Evolutionary conservation across 129 eudicot genomes (phyloP).

Genomic region (Centrapalus pauciflorus): DNA sequence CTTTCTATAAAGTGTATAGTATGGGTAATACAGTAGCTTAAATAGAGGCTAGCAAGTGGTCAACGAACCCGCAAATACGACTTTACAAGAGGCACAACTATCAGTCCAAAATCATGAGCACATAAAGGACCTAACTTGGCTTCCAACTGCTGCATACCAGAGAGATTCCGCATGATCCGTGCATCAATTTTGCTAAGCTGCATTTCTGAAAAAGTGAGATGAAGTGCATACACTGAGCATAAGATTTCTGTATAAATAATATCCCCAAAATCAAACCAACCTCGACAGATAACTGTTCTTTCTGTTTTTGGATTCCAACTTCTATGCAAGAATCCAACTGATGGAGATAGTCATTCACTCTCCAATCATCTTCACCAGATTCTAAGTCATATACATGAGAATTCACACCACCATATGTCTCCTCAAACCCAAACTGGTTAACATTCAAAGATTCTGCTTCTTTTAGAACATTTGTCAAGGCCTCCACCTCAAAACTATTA

Average conservation of each 20-base stretch:
- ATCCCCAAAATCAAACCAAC: slow-evolving; percentile 37
- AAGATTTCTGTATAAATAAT: not conserved
- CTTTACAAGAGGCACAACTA: slow-evolving; percentile 70
- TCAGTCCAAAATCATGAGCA: slow-evolving; percentile 58
- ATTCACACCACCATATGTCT: slow-evolving; percentile 41
- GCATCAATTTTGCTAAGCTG: slow-evolving; percentile 97
- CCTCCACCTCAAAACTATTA: slow-evolving; percentile 73
- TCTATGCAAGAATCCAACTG: slow-evolving; percentile 71
- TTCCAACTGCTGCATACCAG: slow-evolving; percentile 83
- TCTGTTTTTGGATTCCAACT: slow-evolving; percentile 81
- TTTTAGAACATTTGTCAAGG: slow-evolving; percentile 64
- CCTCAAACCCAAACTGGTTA: slow-evolving; percentile 62
- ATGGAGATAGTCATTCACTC: slow-evolving; percentile 55
- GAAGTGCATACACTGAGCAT: slow-evolving; percentile 15
- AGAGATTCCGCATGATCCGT: slow-evolving; percentile 52
- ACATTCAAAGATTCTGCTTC: slow-evolving; percentile 69
- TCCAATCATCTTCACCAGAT: slow-evolving; percentile 80
- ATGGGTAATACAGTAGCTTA: not conserved
- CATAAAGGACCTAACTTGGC: slow-evolving; percentile 64
- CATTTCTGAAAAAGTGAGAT: slow-evolving; percentile 40
- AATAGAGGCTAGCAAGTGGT: not conserved
- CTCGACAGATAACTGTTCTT: slow-evolving; percentile 69
- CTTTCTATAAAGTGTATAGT: not conserved
- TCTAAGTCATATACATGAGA: slow-evolving; percentile 63
- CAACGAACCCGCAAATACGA: slow-evolving; percentile 82